phyloP scores from a whole-genome alignment of 108 stramenopile species.

The Cyclotella atomus region DNA sequence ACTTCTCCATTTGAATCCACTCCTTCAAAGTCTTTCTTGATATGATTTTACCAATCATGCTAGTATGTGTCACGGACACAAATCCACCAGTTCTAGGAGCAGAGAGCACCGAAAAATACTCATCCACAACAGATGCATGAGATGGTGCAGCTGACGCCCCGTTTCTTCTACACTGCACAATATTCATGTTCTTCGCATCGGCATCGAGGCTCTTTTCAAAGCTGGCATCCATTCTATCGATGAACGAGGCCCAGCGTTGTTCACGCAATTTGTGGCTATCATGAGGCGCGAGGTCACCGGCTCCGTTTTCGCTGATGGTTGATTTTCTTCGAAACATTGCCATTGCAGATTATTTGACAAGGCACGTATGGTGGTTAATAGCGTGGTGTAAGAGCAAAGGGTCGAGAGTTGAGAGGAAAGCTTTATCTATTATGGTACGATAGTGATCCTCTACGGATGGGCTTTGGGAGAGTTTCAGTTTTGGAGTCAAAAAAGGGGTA shows the following conservation, averaged over 20 bases:
- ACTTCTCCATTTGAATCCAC: not conserved
- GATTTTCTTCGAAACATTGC: constrained; percentile 1
- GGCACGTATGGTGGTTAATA: no score
- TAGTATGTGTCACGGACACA: not conserved
- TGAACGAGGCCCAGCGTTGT: not conserved
- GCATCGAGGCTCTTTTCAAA: not conserved
- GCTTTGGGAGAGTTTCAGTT: no score
- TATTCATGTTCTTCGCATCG: not conserved
- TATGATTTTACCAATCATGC: not conserved
- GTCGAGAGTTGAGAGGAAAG: no score
- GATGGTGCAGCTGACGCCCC: not conserved
- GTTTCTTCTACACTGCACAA: not conserved
- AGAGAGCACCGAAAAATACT: not conserved
- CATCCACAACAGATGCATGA: not conserved
- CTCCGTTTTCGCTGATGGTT: not conserved
- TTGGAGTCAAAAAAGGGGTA: no score
- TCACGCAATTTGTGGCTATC: not conserved
- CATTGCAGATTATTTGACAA: no score
- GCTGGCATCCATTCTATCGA: not conserved
- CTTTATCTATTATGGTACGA: no score
- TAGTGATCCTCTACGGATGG: no score
- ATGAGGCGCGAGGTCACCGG: not conserved
- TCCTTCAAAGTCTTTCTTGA: not conserved
- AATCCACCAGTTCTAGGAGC: not conserved
- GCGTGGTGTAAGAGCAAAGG: no score